phyloP scores from a whole-genome alignment of 176 grass and related monocot genomes.

The Secale cereale region DNA sequence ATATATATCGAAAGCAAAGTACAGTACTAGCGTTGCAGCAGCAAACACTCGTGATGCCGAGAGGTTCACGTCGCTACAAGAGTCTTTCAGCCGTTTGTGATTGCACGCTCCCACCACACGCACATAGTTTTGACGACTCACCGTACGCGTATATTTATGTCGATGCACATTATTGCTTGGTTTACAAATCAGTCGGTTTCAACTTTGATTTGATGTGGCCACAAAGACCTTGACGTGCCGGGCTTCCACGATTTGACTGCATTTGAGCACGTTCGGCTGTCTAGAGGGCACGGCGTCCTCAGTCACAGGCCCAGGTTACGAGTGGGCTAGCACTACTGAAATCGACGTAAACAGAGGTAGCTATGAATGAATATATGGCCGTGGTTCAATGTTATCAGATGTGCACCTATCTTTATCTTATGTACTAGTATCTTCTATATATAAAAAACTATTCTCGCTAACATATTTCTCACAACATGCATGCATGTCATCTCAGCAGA shows the following conservation, averaged over 20 bases:
- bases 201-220: neutral
- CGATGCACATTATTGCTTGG: too few relatives aligned
- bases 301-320: neutral
- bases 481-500: too few relatives aligned
- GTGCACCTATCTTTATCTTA: neutral
- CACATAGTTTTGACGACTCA: neutral
- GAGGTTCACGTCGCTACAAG: neutral
- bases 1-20: neutral
- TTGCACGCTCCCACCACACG: neutral
- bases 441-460: too few relatives aligned
- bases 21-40: neutral
- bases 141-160: neutral
- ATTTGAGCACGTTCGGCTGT: neutral
- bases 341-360: neutral
- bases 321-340: neutral
- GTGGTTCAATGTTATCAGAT: neutral
- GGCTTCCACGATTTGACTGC: neutral
- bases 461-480: too few relatives aligned
- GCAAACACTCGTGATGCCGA: neutral
- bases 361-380: neutral
- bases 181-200: neutral
- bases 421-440: too few relatives aligned
- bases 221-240: neutral
- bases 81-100: neutral
- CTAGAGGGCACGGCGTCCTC: neutral